Base-by-base conservation (phyloP, 2,329 filamentous ascomycete species). In the Bipolaris victoriae region DNA sequence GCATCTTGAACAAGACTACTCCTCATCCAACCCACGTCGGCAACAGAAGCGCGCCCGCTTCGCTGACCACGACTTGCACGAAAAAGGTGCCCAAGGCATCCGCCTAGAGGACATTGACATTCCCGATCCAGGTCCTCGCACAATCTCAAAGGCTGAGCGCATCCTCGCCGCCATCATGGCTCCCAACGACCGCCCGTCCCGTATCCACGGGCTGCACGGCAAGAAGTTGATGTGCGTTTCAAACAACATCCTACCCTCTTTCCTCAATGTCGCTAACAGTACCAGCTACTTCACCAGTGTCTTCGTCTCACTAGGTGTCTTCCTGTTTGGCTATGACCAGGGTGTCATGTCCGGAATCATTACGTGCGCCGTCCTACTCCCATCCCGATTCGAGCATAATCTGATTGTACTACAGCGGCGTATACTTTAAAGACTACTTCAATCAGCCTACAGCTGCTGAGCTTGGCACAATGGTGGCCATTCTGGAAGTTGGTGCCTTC, bases 401-500 rank as follows among this genome's bases (percentile, higher is more conserved):
- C 71, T 76, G 64, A 72, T 66, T 66, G 50, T 52, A 36, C 26
- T 54, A 68, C 71, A 97, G 93, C 56, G 93, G 93, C 62, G 84
- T 87, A 9, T 90, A 90, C 76, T 99, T 99, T 76, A 91, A 89
- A 76, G 87, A 93, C 74, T 97, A 97, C 77, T 98, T 99, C 79
- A 83, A 93, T 70, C 88, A 98, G 69, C 95, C 95, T 18, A 89
- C 91, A 22, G 86, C 86, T 68, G 91, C 92, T 45, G 87, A 97
- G 75, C 88, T 99, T 57, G 95, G 94, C 58, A 98, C 93, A 26
- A 98, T 98, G 89, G 95, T 99, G 56, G 94, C 95, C 65, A 98
- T 99, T 69, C 85, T 99, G 57, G 94, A 97, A 79, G 82, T 98
- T 51, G 95, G 95, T 58, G 95, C 95, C 36, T 90, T 99, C 61